These are phyloP conservation scores for Fusarium guadeloupense DNA, from an alignment of 2,329 filamentous ascomycete genomes.

Conservation along the genomic window DNA sequence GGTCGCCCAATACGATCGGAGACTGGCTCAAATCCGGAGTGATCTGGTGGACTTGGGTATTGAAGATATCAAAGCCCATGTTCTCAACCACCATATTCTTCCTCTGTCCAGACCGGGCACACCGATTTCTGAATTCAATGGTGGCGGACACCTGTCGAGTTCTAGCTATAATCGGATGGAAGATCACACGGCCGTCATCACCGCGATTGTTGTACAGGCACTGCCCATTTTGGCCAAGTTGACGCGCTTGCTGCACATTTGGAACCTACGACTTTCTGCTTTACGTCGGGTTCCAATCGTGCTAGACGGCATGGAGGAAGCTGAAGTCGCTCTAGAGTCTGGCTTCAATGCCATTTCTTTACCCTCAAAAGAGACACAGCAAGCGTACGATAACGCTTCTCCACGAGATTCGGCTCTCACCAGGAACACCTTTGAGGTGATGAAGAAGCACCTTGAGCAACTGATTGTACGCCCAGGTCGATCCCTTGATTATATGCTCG, in stretches of 20 bases:
- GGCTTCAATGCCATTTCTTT: constrained; percentile 71
- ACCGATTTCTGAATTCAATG: constrained; percentile 47
- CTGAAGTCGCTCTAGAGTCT: constrained; percentile 69
- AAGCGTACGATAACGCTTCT: constrained; percentile 23
- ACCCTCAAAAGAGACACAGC: constrained; percentile 32
- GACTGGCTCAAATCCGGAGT: constrained; percentile 77
- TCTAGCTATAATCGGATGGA: constrained; percentile 77
- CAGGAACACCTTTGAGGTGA: constrained; percentile 62
- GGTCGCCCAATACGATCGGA: constrained; percentile 73
- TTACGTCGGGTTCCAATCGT: constrained; percentile 77
- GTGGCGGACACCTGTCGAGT: constrained; percentile 53
- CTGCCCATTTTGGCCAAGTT: constrained; percentile 83
- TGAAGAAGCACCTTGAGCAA: constrained; percentile 70
- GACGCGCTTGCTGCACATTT: constrained; percentile 75
- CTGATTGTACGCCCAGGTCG: constrained; percentile 76
- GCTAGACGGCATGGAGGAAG: constrained; percentile 71
- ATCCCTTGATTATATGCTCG: constrained; percentile 84
- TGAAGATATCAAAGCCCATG: constrained; percentile 89
- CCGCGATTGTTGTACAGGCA: constrained; percentile 88
- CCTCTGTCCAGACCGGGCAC: constrained; percentile 55
- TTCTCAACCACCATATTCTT: constrained; percentile 81
- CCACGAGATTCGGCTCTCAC: constrained; percentile 46
- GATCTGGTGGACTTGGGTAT: constrained; percentile 76
- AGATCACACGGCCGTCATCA: constrained; percentile 89
- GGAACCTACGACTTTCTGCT: constrained; percentile 80